These are phyloP conservation scores for Yarrowia bubula DNA, from an alignment of 805 yeast species.

Conservation along the genomic window DNA sequence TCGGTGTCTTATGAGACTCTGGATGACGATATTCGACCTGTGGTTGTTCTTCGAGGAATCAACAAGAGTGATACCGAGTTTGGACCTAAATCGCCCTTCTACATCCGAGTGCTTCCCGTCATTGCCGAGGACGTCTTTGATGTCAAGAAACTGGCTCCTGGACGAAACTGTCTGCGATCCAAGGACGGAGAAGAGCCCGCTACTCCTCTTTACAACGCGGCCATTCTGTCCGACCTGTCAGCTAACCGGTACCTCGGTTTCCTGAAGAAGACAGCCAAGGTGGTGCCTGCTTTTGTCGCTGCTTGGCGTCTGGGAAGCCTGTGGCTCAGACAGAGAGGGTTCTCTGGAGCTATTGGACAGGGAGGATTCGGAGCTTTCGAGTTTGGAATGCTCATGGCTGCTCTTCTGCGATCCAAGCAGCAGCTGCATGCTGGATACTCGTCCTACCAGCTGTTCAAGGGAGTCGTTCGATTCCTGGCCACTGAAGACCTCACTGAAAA, in stretches of 20 bases:
- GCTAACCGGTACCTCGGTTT: slow-evolving; percentile 70
- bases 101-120: slow-evolving; percentile 70
- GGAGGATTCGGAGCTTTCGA: slow-evolving; percentile 95
- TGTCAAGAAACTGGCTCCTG: slow-evolving; percentile 70
- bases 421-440: slow-evolving; percentile 84
- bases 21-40: slow-evolving; percentile 80
- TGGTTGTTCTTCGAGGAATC: slow-evolving; percentile 48
- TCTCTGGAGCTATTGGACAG: slow-evolving; percentile 56
- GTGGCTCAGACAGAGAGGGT: slow-evolving; percentile 88
- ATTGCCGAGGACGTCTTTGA: slow-evolving; percentile 72
- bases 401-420: slow-evolving; percentile 69
- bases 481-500: slow-evolving; percentile 60
- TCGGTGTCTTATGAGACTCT: slow-evolving; percentile 62
- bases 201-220: slow-evolving; percentile 84
- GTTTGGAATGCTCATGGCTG: slow-evolving; percentile 76
- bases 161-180: slow-evolving; percentile 77
- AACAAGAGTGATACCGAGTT: slow-evolving; percentile 4
- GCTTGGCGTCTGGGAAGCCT: slow-evolving; percentile 83
- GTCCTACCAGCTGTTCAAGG: slow-evolving; percentile 89
- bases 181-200: slow-evolving; percentile 51
- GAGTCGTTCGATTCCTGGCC: slow-evolving; percentile 77
- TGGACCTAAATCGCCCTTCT: slow-evolving; percentile 58
- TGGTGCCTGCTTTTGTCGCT: slow-evolving; percentile 78
- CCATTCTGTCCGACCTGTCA: slow-evolving; percentile 66
- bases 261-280: slow-evolving; percentile 69